Conservation (phyloP, 2,329 filamentous ascomycete species). For the Fusarium mangiferae region DNA sequence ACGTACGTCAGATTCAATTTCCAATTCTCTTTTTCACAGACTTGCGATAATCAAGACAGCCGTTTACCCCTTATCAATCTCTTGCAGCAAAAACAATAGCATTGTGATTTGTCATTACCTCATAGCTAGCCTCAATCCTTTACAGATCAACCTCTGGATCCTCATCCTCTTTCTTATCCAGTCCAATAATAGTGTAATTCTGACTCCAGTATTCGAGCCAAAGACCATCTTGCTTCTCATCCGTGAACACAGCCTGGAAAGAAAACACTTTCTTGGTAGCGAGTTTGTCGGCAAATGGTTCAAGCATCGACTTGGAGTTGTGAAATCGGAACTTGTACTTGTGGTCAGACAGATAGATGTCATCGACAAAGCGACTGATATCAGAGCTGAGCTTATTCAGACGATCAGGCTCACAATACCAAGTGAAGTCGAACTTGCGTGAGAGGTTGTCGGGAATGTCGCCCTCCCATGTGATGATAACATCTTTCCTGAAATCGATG, state of each 20-base stretch:
- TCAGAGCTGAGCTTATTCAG: not conserved
- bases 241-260: not conserved
- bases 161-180: not conserved
- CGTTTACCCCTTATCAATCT: accelerated
- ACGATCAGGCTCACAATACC: not conserved
- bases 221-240: not conserved
- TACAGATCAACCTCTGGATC: not conserved
- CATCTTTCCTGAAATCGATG: not conserved
- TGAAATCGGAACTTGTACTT: not conserved
- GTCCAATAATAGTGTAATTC: not conserved
- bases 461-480: constrained; percentile 1
- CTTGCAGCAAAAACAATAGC: not conserved
- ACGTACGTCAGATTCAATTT: too few species aligned
- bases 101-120: too few species aligned
- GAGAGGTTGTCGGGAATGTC: not conserved
- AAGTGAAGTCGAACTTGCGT: not conserved
- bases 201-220: not conserved
- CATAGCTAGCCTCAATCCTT: not conserved
- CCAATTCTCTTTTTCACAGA: not conserved
- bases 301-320: not conserved
- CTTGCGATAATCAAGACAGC: not conserved
- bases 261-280: not conserved
- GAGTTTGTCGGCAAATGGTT: not conserved
- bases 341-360: not conserved
- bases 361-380: not conserved